Evolutionary conservation across 441 rosid species (phyloP).

Genomic region (Dalechampia spathulata): DNA sequence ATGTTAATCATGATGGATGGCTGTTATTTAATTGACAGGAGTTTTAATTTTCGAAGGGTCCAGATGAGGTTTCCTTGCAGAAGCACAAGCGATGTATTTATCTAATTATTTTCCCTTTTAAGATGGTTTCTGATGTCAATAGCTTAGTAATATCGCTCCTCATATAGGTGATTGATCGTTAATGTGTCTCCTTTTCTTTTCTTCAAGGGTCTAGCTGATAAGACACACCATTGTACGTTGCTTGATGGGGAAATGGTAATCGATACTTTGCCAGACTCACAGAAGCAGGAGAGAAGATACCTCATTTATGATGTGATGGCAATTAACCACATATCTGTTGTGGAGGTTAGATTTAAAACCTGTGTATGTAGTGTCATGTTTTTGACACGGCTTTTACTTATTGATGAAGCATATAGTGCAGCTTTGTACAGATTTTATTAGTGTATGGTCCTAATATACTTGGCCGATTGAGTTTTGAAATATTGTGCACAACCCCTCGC

Average conservation of each 20-base stretch:
- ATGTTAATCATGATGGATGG: constrained; percentile 91
- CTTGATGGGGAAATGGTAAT: constrained; percentile 99
- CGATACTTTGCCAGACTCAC: constrained; percentile 84
- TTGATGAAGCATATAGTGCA: neutral
- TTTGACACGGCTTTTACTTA: neutral
- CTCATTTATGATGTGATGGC: constrained; percentile 98
- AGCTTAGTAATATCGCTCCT: constrained; percentile 13
- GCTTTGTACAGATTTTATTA: too few relatives aligned
- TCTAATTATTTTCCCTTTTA: constrained; percentile 15
- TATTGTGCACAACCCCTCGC: too few relatives aligned
- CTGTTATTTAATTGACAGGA: constrained; percentile 85
- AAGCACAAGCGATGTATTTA: constrained; percentile 59
- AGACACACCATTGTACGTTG: constrained; percentile 78
- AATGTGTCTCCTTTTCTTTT: constrained; percentile 17
- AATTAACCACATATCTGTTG: constrained; percentile 57
- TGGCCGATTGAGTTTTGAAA: too few relatives aligned
- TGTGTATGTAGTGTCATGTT: neutral
- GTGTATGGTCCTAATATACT: too few relatives aligned
- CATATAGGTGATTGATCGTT: constrained; percentile 6
- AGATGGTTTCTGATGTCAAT: constrained; percentile 13
- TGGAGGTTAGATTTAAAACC: constrained; percentile 58
- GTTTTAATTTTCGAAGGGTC: constrained; percentile 84
- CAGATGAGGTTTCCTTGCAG: constrained; percentile 97
- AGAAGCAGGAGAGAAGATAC: constrained; percentile 95
- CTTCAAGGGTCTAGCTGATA: constrained; percentile 63